Conservation (phyloP, 2,329 filamentous ascomycete species). For the Fonsecaea erecta region DNA sequence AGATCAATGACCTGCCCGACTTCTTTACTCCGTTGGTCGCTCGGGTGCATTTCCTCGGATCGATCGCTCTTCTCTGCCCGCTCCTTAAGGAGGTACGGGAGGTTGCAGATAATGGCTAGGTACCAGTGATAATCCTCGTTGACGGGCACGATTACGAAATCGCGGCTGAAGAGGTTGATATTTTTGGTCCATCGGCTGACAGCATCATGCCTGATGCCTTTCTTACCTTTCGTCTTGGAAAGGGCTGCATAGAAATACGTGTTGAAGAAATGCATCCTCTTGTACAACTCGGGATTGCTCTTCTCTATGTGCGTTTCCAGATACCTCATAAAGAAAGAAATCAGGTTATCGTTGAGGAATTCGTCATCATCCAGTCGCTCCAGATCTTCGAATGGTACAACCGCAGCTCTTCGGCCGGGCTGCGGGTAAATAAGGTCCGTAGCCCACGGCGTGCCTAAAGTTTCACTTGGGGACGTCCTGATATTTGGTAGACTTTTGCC, state of each 20-base stretch:
- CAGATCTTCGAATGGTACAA: conserved; percentile 56
- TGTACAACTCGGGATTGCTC: conserved; percentile 59
- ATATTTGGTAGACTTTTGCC: not conserved
- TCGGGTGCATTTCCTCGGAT: conserved; percentile 6
- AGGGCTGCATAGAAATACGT: conserved; percentile 83
- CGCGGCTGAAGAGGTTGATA: conserved; percentile 80
- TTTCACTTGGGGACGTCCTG: conserved; percentile 30
- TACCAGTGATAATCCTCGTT: conserved; percentile 92
- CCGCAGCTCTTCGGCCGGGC: conserved; percentile 53
- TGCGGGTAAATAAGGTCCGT: conserved; percentile 52
- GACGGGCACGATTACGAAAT: conserved; percentile 90
- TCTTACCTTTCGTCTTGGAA: conserved; percentile 61
- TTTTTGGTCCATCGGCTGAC: conserved; percentile 88
- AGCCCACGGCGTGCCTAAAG: conserved; percentile 37
- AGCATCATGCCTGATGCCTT: conserved; percentile 76
- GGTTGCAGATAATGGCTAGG: conserved; percentile 91
- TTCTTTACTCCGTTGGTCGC: conserved; percentile 9
- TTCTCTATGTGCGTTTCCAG: conserved; percentile 66
- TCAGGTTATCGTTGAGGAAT: conserved; percentile 89
- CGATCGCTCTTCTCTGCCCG: conserved; percentile 28
- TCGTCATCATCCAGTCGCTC: conserved; percentile 78
- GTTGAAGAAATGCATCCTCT: conserved; percentile 84
- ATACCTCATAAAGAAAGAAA: conserved; percentile 83
- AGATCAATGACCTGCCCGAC: not conserved
- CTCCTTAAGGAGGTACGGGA: conserved; percentile 43